Evolutionary conservation across 192 early-diverging fungal genomes (phyloP).

Genomic region (Entomortierella chlamydospora): DNA sequence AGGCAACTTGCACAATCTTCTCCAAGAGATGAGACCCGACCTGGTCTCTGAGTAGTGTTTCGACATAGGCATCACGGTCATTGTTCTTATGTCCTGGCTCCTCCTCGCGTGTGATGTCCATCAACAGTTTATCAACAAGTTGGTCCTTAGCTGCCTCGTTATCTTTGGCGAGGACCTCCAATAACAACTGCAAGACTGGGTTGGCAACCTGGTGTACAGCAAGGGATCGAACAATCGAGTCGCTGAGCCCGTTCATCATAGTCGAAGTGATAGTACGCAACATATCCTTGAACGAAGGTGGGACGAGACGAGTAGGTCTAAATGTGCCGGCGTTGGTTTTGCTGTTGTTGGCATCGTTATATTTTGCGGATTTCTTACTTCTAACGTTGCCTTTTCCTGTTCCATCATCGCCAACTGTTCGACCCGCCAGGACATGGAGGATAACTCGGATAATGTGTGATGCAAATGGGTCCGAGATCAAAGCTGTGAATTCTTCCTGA

Average conservation of each 20-base stretch:
- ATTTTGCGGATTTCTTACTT: constrained; percentile 80
- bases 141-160: constrained; percentile 55
- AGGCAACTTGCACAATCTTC: constrained; percentile 69
- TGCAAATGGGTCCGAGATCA: constrained; percentile 80
- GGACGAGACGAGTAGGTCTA: constrained; percentile 64
- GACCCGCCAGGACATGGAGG: constrained; percentile 76
- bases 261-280: constrained; percentile 65
- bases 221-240: constrained; percentile 66
- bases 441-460: constrained; percentile 81
- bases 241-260: constrained; percentile 60
- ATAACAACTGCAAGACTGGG: constrained; percentile 79
- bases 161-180: constrained; percentile 53
- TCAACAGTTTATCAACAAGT: constrained; percentile 66
- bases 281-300: constrained; percentile 69
- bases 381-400: constrained; percentile 66
- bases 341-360: constrained; percentile 66
- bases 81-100: constrained; percentile 50
- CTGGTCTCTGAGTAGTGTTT: constrained; percentile 70
- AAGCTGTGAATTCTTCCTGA: constrained; percentile 60
- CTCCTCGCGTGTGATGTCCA: constrained; percentile 65
- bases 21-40: constrained; percentile 88
- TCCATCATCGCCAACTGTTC: constrained; percentile 62
- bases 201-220: constrained; percentile 78
- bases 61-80: constrained; percentile 65
- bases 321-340: constrained; percentile 44